Percentiles rank a stretch among this genome's conserved stretches.
Conservation (phyloP, 83 land plant genomes). For the Thuja plicata region DNA sequence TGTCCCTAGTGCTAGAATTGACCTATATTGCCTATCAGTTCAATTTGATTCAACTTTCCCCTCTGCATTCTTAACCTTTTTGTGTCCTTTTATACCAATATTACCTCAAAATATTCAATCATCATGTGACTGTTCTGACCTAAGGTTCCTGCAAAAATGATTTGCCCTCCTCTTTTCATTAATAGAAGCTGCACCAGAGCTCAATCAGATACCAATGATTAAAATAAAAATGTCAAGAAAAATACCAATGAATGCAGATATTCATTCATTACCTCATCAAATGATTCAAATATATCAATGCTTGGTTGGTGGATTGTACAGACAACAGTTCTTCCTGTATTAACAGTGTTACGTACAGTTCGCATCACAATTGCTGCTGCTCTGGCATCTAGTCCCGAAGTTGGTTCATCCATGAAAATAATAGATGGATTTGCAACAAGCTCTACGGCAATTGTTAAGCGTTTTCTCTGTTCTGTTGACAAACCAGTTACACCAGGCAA, state of each 20-base stretch:
- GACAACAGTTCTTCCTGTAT: constrained; percentile 42
- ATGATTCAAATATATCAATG: constrained; percentile 39
- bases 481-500: constrained; percentile 38
- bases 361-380: constrained; percentile 42
- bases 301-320: constrained; percentile 42
- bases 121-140: constrained; percentile 30
- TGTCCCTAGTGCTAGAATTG: background rate
- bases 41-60: background rate
- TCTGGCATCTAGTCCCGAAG: constrained; percentile 34
- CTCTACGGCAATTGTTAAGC: constrained; percentile 35
- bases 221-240: background rate
- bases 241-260: background rate
- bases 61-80: background rate
- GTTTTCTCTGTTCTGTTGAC: constrained; percentile 39
- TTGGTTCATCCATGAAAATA: constrained; percentile 41
- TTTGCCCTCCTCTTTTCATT: constrained; percentile 55
- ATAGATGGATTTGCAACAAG: constrained; percentile 40
- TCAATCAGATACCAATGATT: background rate
- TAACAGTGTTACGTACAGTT: constrained; percentile 38
- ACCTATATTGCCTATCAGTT: background rate
- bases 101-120: constrained; percentile 35
- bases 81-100: background rate
- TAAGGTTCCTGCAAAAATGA: constrained; percentile 46
- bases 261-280: constrained; percentile 24
- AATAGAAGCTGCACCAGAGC: constrained; percentile 28